Conservation (phyloP, 495 filamentous ascomycete species). For the Penicillium salamii region DNA sequence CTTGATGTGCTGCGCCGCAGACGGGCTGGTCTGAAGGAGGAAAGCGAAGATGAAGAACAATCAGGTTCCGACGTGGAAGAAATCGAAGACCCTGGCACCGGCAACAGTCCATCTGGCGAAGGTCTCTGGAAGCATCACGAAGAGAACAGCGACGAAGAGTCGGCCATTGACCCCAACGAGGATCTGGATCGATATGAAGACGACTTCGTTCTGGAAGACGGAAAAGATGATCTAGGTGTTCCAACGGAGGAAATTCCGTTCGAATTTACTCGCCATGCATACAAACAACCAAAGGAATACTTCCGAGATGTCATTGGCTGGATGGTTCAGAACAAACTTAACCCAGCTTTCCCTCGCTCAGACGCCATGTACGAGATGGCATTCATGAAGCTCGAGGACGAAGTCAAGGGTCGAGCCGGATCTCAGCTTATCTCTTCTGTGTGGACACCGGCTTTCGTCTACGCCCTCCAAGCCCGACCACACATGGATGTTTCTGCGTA, state of each 20-base stretch:
- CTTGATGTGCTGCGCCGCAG: constrained; percentile 55
- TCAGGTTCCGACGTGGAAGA: constrained; percentile 7
- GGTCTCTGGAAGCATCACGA: constrained; percentile 1
- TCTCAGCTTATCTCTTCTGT: constrained; percentile 71
- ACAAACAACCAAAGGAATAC: constrained; percentile 69
- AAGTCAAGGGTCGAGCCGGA: constrained; percentile 62
- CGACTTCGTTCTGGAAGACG: constrained; percentile 69
- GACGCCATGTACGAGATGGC: constrained; percentile 67
- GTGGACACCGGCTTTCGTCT: constrained; percentile 67
- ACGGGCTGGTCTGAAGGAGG: constrained; percentile 54
- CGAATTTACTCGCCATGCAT: constrained; percentile 62
- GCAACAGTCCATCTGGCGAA: background rate
- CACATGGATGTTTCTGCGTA: constrained; percentile 34
- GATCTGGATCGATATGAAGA: constrained; percentile 62
- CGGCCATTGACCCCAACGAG: constrained; percentile 32
- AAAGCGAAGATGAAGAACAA: constrained; percentile 16
- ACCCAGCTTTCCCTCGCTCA: constrained; percentile 66
- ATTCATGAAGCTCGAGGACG: constrained; percentile 72
- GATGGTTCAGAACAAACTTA: constrained; percentile 75
- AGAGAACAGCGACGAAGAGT: constrained; percentile 36
- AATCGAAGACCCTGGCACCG: background rate
- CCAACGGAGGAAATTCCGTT: constrained; percentile 64
- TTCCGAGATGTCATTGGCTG: constrained; percentile 80
- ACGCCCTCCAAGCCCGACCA: constrained; percentile 65
- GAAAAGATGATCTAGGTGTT: constrained; percentile 58